Evolutionary conservation across 75 land plant genomes (phyloP), one percentile per base, ranked within the genome.

Genomic region (Isoetes taiwanensis): DNA sequence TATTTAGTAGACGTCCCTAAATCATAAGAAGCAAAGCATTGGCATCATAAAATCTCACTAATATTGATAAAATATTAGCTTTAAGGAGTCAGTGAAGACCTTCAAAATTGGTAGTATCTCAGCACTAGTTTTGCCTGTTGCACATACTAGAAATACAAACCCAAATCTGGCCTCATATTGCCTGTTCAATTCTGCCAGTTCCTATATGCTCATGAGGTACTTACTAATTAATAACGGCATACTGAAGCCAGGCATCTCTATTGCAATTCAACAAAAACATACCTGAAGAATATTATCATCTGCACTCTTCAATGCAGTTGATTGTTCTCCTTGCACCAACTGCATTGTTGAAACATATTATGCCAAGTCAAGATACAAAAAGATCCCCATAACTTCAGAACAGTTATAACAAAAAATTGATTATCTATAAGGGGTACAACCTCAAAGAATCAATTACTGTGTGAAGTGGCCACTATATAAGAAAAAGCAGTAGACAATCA

Each of bases 261-360:
- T 23, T 9, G 16, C 54, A 52, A 6, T n/a, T 31, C 54, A 56
- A 12, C 43, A 56, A 4, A 23, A 67, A 43, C 28, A 32, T 50
- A 80, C 97, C 94, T 78, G 77, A 57, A 83, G 63, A 32, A 63
- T 57, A 62, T 67, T 65, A 43, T 74, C 77, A 65, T 78, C 78
- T 1, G 88, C 84, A 42, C 78, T 86, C 30, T 70, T 72, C 35
- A 87, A 32, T 12, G 97, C 97, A 42, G 82, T 64, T 16, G 94
- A 75, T 48, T 90, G 97, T 66, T 90, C 97, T 46, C 80, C 88
- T 43, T 72, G 58, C 80, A 54, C 88, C 88, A 80, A 48, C 91
- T 86, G 67, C 21, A 19, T 43, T 21, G 29, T 52, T 43, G 0
- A 60, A 60, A 21, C 65, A n/a, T n/a, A n/a, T 46, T 37, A 37